Evolutionary conservation across 2,329 filamentous ascomycete species (phyloP).

Genomic region (Helminthosporium solani): DNA sequence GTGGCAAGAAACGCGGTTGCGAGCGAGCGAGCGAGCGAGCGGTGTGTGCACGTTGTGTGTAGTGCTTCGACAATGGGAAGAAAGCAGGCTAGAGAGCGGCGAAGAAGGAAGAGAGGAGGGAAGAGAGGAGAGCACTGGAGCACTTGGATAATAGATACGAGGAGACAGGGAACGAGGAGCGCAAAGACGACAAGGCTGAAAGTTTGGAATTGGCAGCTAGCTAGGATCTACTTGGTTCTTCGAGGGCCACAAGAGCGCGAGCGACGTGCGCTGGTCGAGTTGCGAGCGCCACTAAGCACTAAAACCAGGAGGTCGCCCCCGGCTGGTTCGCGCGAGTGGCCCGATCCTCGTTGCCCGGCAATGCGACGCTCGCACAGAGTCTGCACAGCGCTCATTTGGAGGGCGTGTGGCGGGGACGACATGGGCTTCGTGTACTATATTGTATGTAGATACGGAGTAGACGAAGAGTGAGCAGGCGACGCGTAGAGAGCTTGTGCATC

Average conservation of each 20-base stretch:
- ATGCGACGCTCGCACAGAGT: neutral
- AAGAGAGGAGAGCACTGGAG: neutral
- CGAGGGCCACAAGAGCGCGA: too few species aligned
- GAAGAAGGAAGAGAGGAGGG: neutral
- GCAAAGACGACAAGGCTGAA: neutral
- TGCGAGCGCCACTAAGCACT: too few species aligned
- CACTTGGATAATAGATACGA: neutral
- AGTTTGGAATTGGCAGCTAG: neutral
- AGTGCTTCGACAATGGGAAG: too few species aligned
- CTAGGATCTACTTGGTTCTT: neutral
- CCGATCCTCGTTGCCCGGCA: too few species aligned
- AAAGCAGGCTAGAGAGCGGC: neutral
- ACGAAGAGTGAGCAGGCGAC: too few species aligned
- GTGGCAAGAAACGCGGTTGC: neutral
- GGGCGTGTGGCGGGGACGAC: too few species aligned
- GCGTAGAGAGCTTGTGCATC: too few species aligned
- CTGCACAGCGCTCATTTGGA: neutral
- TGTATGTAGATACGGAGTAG: too few species aligned
- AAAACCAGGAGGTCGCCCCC: too few species aligned
- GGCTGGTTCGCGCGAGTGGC: too few species aligned
- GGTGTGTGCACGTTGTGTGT: conserved; percentile 1
- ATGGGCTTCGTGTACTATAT: too few species aligned
- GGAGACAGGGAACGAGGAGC: neutral
- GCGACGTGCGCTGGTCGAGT: too few species aligned
- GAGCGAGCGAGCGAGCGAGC: neutral